Percentiles rank a stretch among this genome's conserved stretches.
Conservation (phyloP, 2,329 filamentous ascomycete species). For the Aspergillus flavus region DNA sequence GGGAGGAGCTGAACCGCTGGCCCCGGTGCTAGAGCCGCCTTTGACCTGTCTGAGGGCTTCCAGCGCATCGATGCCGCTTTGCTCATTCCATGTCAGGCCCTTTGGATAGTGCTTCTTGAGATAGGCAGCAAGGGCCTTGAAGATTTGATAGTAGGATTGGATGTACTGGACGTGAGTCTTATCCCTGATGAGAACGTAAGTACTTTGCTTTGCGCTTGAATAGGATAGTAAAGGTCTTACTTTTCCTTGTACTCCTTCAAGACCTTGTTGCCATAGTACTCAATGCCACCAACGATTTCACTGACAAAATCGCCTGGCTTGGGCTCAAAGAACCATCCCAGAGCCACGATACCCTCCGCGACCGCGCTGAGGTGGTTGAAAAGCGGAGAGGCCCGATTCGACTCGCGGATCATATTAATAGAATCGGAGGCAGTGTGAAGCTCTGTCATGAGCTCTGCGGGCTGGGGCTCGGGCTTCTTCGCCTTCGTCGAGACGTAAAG, state of each 20-base stretch:
- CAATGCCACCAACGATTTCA: slow-evolving; percentile 78
- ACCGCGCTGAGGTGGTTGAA: slow-evolving; percentile 86
- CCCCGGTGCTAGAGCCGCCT: slow-evolving; percentile 35
- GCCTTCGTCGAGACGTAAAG: slow-evolving; percentile 86
- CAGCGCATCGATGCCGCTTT: slow-evolving; percentile 70
- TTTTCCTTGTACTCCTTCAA: slow-evolving; percentile 87
- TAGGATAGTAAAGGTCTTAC: slow-evolving; percentile 45
- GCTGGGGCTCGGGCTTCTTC: slow-evolving; percentile 82
- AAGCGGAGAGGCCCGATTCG: slow-evolving; percentile 72
- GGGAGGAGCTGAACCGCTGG: slow-evolving; percentile 44
- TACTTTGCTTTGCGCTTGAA: background rate
- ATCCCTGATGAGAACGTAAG: slow-evolving; percentile 58
- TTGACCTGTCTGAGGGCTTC: slow-evolving; percentile 66
- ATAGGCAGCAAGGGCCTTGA: slow-evolving; percentile 72
- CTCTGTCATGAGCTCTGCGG: slow-evolving; percentile 77
- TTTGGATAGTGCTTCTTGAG: slow-evolving; percentile 4
- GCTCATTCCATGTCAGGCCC: slow-evolving; percentile 66
- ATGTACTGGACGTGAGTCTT: slow-evolving; percentile 83
- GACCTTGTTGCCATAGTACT: slow-evolving; percentile 94
- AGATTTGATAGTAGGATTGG: slow-evolving; percentile 87
- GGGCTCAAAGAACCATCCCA: slow-evolving; percentile 86
- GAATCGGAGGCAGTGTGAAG: slow-evolving; percentile 80
- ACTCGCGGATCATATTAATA: slow-evolving; percentile 79
- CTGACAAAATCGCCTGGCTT: slow-evolving; percentile 85
- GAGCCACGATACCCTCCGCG: slow-evolving; percentile 82